These are phyloP conservation scores for Dactylis glomerata DNA, from an alignment of 176 grass and related monocot species.

Conservation along the genomic window DNA sequence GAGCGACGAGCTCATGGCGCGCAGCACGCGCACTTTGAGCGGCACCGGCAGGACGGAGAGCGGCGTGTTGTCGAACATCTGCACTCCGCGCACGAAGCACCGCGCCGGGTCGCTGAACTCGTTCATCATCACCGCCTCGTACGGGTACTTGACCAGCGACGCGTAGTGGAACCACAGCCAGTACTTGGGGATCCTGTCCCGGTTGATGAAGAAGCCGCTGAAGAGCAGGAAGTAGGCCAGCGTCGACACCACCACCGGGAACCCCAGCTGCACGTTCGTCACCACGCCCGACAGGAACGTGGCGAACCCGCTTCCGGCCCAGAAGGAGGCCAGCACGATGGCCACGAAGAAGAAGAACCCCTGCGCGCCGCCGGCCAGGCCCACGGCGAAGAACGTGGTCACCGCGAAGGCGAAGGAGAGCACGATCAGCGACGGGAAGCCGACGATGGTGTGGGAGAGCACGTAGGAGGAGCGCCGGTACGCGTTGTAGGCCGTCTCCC, in stretches of 20 bases:
- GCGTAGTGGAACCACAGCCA: slow-evolving; percentile 99
- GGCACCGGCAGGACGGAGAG: slow-evolving; percentile 41
- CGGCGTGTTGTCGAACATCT: slow-evolving; percentile 99
- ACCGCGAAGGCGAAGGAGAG: slow-evolving; percentile 87
- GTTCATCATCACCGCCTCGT: slow-evolving; percentile 94
- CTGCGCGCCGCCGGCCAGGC: slow-evolving; percentile 55
- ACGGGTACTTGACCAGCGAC: slow-evolving; percentile 97
- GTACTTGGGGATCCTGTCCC: slow-evolving; percentile 74
- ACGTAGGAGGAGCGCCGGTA: slow-evolving; percentile 97
- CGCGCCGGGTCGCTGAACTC: slow-evolving; percentile 68
- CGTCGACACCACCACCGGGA: slow-evolving; percentile 73
- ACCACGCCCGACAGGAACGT: slow-evolving; percentile 94
- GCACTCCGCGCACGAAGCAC: slow-evolving; percentile 84
- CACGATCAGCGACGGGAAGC: slow-evolving; percentile 71
- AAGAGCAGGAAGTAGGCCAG: slow-evolving; percentile 96
- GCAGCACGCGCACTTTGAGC: slow-evolving; percentile 68
- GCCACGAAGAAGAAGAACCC: slow-evolving; percentile 92
- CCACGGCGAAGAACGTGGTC: slow-evolving; percentile 95
- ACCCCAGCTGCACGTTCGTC: slow-evolving; percentile 75
- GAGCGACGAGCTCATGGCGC: slow-evolving; percentile 60
- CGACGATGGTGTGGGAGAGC: slow-evolving; percentile 83
- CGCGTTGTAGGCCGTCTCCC: slow-evolving; percentile 96
- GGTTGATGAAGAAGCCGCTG: slow-evolving; percentile 96
- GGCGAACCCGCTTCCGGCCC: slow-evolving; percentile 85
- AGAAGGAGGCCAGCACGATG: slow-evolving; percentile 90